phyloP scores from a whole-genome alignment of 306 rosid genomes.

The Notholithocarpus densiflorus region DNA sequence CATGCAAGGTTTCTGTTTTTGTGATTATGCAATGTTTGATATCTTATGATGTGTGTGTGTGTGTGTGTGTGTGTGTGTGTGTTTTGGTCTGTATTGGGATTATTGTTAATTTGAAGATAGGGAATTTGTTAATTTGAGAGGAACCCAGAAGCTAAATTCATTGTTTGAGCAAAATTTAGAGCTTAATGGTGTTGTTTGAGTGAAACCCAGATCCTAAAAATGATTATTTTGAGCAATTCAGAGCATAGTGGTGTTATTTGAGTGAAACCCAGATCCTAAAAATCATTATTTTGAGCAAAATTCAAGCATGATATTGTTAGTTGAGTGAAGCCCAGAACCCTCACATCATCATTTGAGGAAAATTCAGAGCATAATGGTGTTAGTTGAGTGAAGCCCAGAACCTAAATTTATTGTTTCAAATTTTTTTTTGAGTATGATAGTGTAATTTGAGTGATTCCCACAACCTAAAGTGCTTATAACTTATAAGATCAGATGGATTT shows the following conservation, averaged over 20 bases:
- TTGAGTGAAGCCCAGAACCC: background rate
- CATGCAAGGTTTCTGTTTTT: background rate
- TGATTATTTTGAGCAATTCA: background rate
- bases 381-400: background rate
- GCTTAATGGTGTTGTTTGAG: background rate
- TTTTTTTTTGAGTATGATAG: too few species aligned
- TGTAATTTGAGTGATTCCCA: background rate
- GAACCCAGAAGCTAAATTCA: conserved; percentile 3
- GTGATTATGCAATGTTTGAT: background rate
- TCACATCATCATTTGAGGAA: background rate
- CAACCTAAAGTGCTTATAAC: background rate
- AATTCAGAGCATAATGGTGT: background rate
- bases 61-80: background rate
- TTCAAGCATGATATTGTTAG: background rate
- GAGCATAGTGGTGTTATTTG: background rate
- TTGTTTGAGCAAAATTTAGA: background rate
- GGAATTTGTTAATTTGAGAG: background rate
- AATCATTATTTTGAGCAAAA: background rate
- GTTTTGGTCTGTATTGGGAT: background rate
- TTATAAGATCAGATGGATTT: background rate
- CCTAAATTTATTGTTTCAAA: background rate
- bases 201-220: background rate
- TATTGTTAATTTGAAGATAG: background rate
- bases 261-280: background rate
- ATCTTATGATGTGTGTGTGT: background rate